Percentiles rank a stretch among this genome's conserved stretches.
Conservation (phyloP, 495 filamentous ascomycete genomes). For the Beverwykella pulmonaria region DNA sequence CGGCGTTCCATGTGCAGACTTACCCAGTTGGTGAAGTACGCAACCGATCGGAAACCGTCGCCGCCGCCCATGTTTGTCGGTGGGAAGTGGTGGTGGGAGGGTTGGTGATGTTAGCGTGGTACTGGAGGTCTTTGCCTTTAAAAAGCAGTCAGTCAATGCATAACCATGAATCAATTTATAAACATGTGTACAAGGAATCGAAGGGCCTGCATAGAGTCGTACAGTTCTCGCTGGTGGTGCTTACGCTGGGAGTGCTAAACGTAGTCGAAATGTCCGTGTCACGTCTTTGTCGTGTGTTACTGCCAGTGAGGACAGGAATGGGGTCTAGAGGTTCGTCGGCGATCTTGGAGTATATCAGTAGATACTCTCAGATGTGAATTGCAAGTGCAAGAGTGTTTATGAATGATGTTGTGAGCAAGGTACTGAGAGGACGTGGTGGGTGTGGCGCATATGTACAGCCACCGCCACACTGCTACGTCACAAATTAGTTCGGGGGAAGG, state of each 20-base stretch:
- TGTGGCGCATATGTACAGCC: background rate
- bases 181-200: background rate
- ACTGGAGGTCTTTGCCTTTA: background rate
- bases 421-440: background rate
- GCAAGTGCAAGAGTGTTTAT: background rate
- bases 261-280: background rate
- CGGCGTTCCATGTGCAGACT: background rate
- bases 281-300: background rate
- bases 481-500: background rate
- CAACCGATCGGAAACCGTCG: conserved; percentile 65
- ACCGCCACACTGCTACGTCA: background rate
- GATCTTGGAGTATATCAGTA: background rate
- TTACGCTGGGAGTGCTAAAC: background rate
- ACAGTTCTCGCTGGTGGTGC: background rate
- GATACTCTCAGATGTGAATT: background rate
- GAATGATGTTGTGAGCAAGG: background rate
- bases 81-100: background rate
- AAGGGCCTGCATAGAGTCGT: background rate
- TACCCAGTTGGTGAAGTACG: conserved; percentile 86
- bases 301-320: background rate
- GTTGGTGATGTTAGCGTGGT: too few species aligned
- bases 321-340: background rate
- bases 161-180: background rate
- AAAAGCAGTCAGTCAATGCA: background rate
- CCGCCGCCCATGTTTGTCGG: conserved; percentile 47